Evolutionary conservation across 768 basidiomycete species (phyloP), one percentile per base, ranked within the genome.

Genomic region (Lactarius evosmus): DNA sequence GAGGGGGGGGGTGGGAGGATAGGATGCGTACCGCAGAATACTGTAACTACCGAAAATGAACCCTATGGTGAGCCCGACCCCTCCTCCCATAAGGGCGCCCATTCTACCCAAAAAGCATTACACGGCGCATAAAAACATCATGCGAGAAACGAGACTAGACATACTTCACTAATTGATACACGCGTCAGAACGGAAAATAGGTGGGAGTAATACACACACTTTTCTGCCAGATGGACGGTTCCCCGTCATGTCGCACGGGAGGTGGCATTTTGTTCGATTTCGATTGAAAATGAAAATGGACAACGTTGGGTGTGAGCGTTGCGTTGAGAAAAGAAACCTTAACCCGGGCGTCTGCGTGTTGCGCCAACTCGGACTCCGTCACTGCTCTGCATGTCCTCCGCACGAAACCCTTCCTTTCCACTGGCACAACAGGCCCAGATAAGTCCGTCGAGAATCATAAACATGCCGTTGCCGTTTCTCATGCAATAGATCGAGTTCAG

Each of bases 11-110:
- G 19, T 9, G 36, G 38, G 51, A n/a, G 25, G 25, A 50, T 12
- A 41, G 56, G 16, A 54, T 53, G 71, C 88, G 71, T 69, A 92
- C 95, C 93, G 81, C 50, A 98, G 76, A 72, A 98, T 92, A 70
- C 87, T 94, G 80, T 89, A 97, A 30, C 89, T 87, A 49, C 96
- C 96, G 72, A 98, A 98, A 65, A 99, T 87, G 78, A 98, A 98
- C 19, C 97, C 96, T 72, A 98, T 97, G 36, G 95, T 96, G 52
- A 97, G 82, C 14, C 96, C 96, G 59, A 98, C 95, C 63, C 93
- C 92, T 69, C 88, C 91, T 61, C 92, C 92, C 91, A 93, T 93
- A 62, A 92, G 76, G 51, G 92, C 93, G 70, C 92, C 92, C 92
- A 94, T 94, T 75, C 92, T 93, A 69, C n/a, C 65, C 63, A 63